Base-by-base conservation (phyloP, 2,329 filamentous ascomycete species). In the Aspergillus sp. region DNA sequence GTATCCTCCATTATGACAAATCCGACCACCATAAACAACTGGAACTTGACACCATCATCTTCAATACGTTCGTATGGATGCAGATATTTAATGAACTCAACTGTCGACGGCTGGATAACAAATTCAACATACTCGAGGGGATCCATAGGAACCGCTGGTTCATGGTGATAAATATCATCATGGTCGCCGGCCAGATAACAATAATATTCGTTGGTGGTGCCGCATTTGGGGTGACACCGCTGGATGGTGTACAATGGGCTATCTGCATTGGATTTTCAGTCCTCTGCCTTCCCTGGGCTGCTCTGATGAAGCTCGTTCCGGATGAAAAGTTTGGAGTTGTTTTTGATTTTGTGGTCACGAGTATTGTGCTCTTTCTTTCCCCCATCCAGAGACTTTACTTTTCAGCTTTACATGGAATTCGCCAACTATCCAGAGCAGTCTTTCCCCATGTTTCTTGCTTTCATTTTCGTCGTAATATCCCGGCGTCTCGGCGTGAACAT, bases 41-140 rank as follows among this genome's bases (percentile, higher is more conserved):
- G 7, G 74, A 85, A 58, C 73, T 90, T 47, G 73, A 81, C 44
- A 90, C 88, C 3, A 74, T 95, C 41, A 85, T 95, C 13, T 95
- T 95, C 77, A 95, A 95, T 71, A 90, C 87, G 0, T 95, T 95
- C 63, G 89, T 95, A 42, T 95, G 90, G 90, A 94, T 95, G 89
- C 90, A 95, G 57, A 91, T 95, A 56, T 95, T 95, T 72, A 95
- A 95, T 69, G 85, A 93, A 62, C 85, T 90, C 79, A 95, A 95
- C 72, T 93, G 91, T 68, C 87, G 90, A 47, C 88, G 90, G 10
- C 74, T 95, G 45, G 90, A 95, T 65, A 95, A 95, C 68, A 78
- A 82, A 46, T 90, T 94, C 75, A 95, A 95, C 67, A 88, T 95
- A 48, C 89, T 95, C 46, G 89, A 94, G 60, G 88, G 88, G 40